Base-by-base conservation (phyloP, 805 yeast genomes). In the Isabelozyma pseudorhagii region DNA sequence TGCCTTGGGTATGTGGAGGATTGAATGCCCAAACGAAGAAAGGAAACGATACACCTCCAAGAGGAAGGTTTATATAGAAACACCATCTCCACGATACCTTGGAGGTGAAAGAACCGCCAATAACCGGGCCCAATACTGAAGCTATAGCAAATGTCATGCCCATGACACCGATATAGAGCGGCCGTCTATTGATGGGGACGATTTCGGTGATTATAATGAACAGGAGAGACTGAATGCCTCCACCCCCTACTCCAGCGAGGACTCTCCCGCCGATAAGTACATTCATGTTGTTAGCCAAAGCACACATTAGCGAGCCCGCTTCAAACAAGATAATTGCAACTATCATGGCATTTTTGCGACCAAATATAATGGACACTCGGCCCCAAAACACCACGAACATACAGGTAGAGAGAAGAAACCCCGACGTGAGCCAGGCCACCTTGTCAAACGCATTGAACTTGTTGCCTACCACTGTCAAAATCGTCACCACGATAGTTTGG, bases 41-140 rank as follows among this genome's bases (percentile, higher is more conserved):
- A 0, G 60, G 61, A 17, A 69, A 54, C 0, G 83, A 78, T 1
- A 71, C 50, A 1, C 84, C 89, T 11, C 88, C 87, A 40, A 84
- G 63, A 3, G 89, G 89, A 36, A 86, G 62, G 59, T 85, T 86
- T 54, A 86, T 72, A 62, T 81, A 86, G 61, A 84, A 86, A 57
- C 87, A 81, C 89, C 91, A 85, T 59, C 90, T 72, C 90, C 91
- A 85, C n/a, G 79, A 64, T 8, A 74, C 80, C 44, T 75, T 64
- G 3, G 78, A 61, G 1, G 87, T 75, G 50, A 85, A 77, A 0
- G 81, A 82, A 43, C 89, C 89, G 11, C 89, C 89, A 18, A 85
- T 60, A 17, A 83, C 62, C 0, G 90, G 89, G 0, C 89, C 90
- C 17, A 73, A 54, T 5, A 80, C 80, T 3, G 80, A 70, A 1